Conservation (phyloP, 2,329 filamentous ascomycete genomes). For the Exophiala lecanii-corni region DNA sequence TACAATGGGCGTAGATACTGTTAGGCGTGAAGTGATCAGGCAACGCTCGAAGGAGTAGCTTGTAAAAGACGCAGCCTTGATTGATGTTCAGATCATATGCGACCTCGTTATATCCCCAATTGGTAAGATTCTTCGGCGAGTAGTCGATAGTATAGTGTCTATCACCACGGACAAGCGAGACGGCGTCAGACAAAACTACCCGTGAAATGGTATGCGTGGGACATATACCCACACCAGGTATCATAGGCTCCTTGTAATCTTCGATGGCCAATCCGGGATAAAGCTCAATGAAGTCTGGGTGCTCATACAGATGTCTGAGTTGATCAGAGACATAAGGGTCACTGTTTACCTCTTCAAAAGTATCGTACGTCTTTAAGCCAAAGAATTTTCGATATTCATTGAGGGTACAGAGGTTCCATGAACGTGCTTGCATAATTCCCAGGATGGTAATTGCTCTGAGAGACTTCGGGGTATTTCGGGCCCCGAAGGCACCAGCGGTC, state of each 20-base stretch:
- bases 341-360: constrained; percentile 78
- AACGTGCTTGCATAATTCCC: constrained; percentile 70
- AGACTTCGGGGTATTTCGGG: constrained; percentile 66
- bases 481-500: constrained; percentile 61
- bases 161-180: constrained; percentile 72
- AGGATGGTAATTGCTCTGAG: constrained; percentile 74
- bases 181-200: constrained; percentile 71
- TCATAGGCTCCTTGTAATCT: constrained; percentile 68
- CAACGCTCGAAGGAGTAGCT: constrained; percentile 74
- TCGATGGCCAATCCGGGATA: constrained; percentile 76
- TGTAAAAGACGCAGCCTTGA: constrained; percentile 80
- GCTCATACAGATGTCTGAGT: constrained; percentile 60
- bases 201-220: constrained; percentile 73
- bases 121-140: constrained; percentile 67
- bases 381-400: constrained; percentile 87
- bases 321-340: constrained; percentile 65
- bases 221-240: constrained; percentile 65
- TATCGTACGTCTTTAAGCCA: constrained; percentile 67
- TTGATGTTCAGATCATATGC: constrained; percentile 69
- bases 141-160: constrained; percentile 64
- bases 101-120: constrained; percentile 76
- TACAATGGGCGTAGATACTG: constrained; percentile 72
- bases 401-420: constrained; percentile 71
- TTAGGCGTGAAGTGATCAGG: constrained; percentile 73
- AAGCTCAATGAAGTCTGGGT: constrained; percentile 74